Base-by-base conservation (phyloP, 2,329 filamentous ascomycete species). In the Fusarium newnesense region DNA sequence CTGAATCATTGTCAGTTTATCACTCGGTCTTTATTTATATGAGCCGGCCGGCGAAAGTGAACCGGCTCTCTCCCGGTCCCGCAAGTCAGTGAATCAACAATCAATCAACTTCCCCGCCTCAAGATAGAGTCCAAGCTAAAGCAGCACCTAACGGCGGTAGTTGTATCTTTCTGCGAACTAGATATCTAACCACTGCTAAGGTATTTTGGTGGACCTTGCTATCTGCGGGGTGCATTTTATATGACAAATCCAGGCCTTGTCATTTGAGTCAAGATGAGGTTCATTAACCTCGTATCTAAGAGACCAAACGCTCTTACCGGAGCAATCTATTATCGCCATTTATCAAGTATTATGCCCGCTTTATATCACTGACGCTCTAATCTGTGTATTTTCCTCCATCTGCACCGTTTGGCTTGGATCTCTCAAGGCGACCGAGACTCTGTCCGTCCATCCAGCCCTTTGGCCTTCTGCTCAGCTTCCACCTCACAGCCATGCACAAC, bases 401-500 rank as follows among this genome's bases (percentile, higher is more conserved):
- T 30, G 43, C 40, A 13, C 46, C 42, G 12, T 64, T 56, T 12
- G 46, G 54, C 34, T 71, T 72, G 18, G 63, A 37, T 9, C 67
- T 62, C 36, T 74, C 72, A 3, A 77, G 46, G 11, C 63, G 69
- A 24, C 50, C 47, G n/a, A 77, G 68, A 9, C 49, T 69, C 63
- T 78, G 75, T 7, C 69, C 73, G 2, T 78, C 69, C 47, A 69
- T 54, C 77, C 76, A 77, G 7, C 69, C 75, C 60, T 74, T 76
- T 21, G 75, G 76, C 4, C 62, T 73, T 37, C 77, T 67, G 50
- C 77, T 78, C 60, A 76, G 37, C 53, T 61, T 60, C 75, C 76
- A 78, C 34, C 75, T 73, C 36, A 69, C 39, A 9, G 64, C n/a
- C 60, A 78, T 77, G 42, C 76, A 78, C 1, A 77, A 37, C 7